phyloP scores from a whole-genome alignment of 169 alveolate genomes.

The Plasmodium cynomolgi region DNA sequence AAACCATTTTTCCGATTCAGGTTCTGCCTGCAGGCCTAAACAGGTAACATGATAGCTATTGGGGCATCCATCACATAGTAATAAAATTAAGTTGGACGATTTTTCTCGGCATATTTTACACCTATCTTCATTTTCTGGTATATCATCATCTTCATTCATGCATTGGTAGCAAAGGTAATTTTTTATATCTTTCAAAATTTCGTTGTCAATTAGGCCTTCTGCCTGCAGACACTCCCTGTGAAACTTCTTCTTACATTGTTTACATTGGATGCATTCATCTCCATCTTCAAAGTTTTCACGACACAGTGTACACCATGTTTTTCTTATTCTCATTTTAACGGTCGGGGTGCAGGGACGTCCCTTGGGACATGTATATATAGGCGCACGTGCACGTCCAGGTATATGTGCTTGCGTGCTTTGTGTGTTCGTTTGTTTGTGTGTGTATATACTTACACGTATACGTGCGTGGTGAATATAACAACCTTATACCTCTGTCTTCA shows the following conservation, averaged over 20 bases:
- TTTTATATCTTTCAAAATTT: constrained; percentile 76
- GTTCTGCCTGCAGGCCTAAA: constrained; percentile 88
- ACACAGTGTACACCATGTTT: constrained; percentile 86
- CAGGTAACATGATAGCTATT: constrained; percentile 90
- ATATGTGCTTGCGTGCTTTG: not conserved
- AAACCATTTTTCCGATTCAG: constrained; percentile 90
- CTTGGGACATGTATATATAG: constrained; percentile 7
- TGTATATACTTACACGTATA: not conserved
- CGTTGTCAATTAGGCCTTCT: constrained; percentile 74
- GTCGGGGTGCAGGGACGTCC: not conserved
- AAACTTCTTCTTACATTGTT: constrained; percentile 82
- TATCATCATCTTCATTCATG: constrained; percentile 83
- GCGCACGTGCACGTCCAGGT: not conserved
- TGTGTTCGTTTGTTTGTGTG: not conserved
- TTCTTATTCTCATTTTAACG: constrained; percentile 83
- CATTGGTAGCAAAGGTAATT: constrained; percentile 86
- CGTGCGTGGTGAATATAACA: not conserved
- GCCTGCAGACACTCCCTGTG: constrained; percentile 85
- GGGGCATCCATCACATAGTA: constrained; percentile 94
- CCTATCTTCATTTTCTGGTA: constrained; percentile 87
- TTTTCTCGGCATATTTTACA: constrained; percentile 88
- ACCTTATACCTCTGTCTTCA: not conserved
- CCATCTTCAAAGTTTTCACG: constrained; percentile 85
- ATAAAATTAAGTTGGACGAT: constrained; percentile 83
- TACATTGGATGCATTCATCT: constrained; percentile 81